Conservation (phyloP, 2,329 filamentous ascomycete species). For the Laburnicola sp. region DNA sequence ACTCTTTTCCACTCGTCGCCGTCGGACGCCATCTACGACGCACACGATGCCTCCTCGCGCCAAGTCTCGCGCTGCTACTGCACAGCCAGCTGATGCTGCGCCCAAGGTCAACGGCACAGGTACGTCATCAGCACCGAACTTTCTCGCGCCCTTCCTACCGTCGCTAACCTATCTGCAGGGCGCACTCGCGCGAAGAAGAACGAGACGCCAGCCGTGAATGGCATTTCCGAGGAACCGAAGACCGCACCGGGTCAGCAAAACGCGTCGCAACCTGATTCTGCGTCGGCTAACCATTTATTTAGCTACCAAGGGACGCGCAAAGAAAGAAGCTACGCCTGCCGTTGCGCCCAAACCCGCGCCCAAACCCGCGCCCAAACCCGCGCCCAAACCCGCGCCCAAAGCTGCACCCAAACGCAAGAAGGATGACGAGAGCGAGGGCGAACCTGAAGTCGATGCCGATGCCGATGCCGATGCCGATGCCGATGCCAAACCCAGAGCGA, state of each 20-base stretch:
- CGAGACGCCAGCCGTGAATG: constrained; percentile 16
- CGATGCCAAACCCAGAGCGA: constrained; percentile 24
- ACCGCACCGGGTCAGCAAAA: constrained; percentile 7
- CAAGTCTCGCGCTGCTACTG: constrained; percentile 31
- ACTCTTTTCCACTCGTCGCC: background rate
- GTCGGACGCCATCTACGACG: constrained; percentile 14
- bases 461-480: constrained; percentile 9
- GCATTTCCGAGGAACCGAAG: constrained; percentile 14
- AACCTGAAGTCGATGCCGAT: constrained; percentile 13
- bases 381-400: constrained; percentile 17
- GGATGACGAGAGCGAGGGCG: constrained; percentile 14
- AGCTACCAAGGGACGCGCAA: constrained; percentile 12
- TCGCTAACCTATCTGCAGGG: constrained; percentile 17
- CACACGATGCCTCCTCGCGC: constrained; percentile 36
- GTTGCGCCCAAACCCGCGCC: constrained; percentile 12
- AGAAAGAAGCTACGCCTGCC: constrained; percentile 18
- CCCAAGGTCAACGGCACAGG: constrained; percentile 38
- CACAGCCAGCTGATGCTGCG: constrained; percentile 28
- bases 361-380: constrained; percentile 14
- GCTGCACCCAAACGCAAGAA: constrained; percentile 8
- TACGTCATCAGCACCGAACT: constrained; percentile 25
- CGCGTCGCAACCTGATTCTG: background rate
- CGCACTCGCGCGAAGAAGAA: constrained; percentile 35
- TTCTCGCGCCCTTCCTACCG: constrained; percentile 20
- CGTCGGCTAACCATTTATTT: constrained; percentile 8